Evolutionary conservation across 108 stramenopile genomes (phyloP), one percentile per base, ranked within the genome.

Genomic region (Cyclostephanos invisitatus): DNA sequence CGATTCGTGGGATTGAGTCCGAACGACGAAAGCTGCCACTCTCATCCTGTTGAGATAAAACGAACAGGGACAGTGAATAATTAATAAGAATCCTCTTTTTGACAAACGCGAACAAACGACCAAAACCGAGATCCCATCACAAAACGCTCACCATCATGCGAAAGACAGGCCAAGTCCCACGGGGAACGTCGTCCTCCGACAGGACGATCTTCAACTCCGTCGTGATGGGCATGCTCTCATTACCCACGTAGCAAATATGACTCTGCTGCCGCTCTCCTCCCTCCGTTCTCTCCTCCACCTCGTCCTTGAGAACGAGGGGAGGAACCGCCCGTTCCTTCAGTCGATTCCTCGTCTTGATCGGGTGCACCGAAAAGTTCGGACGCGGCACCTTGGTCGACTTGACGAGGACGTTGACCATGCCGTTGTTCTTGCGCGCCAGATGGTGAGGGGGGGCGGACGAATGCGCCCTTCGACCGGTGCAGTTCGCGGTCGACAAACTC

Each of bases 111-210:
- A 20, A 7, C 18, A 62, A 59, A 1, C 53, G 18, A 21, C 54
- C 29, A 36, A 21, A 47, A 22, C 22, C 20, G 35, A 15, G n/a
- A 32, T 64, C 42, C 38, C 62, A 9, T 36, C 22, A n/a, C n/a
- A n/a, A n/a, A n/a, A n/a, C 14, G 68, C 91, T 66, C 72, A 92
- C 91, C 94, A 95, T 89, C 66, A 95, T 77, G 6, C 94, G 89
- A 83, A 92, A 95, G 5, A 87, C 86, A 6, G 94, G 94, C 89
- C 89, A 95, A 46, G 78, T 78, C 7, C 90, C 90, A 32, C 75
- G 57, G 3, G 94, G 89, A 36, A 81, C 68, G 55, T 88, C 89
- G 50, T 94, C 87, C 47, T 74, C 77, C 12, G 90, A 89, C 20
- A 68, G 75, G 0, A 91, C 81, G 68, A 95, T 84, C 40, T 84